Evolutionary conservation across 169 alveolate species (phyloP).

Genomic region (Eimeria acervulina): DNA sequence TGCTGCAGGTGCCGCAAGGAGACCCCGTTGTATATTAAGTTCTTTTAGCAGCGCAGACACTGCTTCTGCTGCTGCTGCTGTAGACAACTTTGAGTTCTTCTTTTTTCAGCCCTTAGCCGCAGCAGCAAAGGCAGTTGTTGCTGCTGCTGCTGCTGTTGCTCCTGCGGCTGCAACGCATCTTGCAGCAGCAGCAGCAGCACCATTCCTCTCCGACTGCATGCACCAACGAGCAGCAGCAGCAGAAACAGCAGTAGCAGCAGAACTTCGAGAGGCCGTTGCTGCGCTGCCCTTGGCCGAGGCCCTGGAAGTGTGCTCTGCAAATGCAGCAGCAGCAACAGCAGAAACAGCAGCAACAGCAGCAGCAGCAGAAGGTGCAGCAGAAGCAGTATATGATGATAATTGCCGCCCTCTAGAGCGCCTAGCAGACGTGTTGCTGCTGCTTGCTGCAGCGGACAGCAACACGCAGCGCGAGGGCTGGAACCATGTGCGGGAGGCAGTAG

Average conservation of each 20-base stretch:
- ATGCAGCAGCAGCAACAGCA: conserved; percentile 35
- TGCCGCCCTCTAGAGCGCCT: background rate
- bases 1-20: conserved; percentile 7
- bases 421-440: conserved; percentile 26
- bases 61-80: background rate
- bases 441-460: background rate
- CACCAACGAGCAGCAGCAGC: background rate
- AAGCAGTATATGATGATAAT: background rate
- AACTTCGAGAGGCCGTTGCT: conserved; percentile 45
- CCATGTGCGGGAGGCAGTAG: conserved; percentile 22
- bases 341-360: conserved; percentile 31
- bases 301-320: background rate
- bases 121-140: conserved; percentile 45
- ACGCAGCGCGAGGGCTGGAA: conserved; percentile 30
- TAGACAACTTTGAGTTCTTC: conserved; percentile 15
- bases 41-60: background rate
- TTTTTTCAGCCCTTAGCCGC: conserved; percentile 20
- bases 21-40: background rate
- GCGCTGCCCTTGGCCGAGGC: conserved; percentile 72
- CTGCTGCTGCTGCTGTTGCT: conserved; percentile 69
- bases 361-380: conserved; percentile 54
- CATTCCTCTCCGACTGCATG: background rate
- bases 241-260: conserved; percentile 49
- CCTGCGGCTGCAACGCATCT: conserved; percentile 48
- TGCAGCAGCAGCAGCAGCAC: conserved; percentile 75